phyloP scores from a whole-genome alignment of 352 stramenopile species.

The Pythium oligandrum region DNA sequence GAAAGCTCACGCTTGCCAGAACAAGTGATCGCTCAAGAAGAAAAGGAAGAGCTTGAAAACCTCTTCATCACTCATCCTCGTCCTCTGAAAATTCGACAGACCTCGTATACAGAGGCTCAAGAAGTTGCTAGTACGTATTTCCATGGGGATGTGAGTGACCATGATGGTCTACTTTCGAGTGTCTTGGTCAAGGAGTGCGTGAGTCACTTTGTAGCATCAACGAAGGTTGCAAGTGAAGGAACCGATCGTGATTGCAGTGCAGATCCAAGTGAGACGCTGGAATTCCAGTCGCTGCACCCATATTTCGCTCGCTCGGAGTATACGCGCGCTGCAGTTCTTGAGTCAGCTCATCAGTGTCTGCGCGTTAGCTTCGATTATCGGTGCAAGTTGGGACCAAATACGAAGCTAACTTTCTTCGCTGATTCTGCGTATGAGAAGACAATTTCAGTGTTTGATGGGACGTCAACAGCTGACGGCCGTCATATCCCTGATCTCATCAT shows the following conservation, averaged over 20 bases:
- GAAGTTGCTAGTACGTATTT: constrained; percentile 53
- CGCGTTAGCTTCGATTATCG: constrained; percentile 81
- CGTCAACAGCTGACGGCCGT: constrained; percentile 30
- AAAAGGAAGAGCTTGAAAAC: constrained; percentile 26
- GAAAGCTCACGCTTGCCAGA: constrained; percentile 4
- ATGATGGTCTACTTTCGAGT: constrained; percentile 59
- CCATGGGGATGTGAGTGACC: constrained; percentile 40
- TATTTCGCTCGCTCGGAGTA: constrained; percentile 85
- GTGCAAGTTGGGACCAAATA: constrained; percentile 63
- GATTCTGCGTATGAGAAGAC: constrained; percentile 63
- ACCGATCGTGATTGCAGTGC: background rate
- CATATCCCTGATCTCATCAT: constrained; percentile 64
- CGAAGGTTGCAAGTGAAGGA: constrained; percentile 58
- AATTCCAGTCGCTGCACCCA: constrained; percentile 82
- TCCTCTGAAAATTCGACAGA: constrained; percentile 27
- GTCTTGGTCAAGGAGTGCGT: constrained; percentile 84
- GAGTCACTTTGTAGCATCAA: constrained; percentile 81
- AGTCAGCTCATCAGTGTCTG: constrained; percentile 49
- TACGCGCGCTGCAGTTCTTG: constrained; percentile 44
- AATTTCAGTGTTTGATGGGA: constrained; percentile 44
- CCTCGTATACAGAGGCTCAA: constrained; percentile 59
- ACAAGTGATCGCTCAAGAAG: constrained; percentile 23
- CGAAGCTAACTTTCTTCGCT: constrained; percentile 66
- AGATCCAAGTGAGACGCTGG: constrained; percentile 12
- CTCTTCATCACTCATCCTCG: constrained; percentile 9